Evolutionary conservation across 1,284 basidiomycete species (phyloP), one percentile per base, ranked within the genome.

Genomic region (Schizopora paradoxa): DNA sequence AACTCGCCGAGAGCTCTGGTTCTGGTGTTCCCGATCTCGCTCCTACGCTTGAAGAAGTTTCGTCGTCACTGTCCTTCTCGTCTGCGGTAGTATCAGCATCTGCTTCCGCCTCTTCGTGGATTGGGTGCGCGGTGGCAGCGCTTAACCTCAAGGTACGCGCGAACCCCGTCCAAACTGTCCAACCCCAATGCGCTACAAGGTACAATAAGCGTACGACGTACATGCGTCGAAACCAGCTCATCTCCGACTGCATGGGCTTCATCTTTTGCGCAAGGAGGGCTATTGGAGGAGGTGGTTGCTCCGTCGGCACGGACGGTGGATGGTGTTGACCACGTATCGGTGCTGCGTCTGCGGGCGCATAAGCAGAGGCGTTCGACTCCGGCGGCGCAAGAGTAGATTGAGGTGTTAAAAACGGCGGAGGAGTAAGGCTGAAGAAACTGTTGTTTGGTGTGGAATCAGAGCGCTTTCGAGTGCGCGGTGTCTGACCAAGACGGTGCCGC

Each of bases 131-230:
- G 28, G n/a, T 35, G 25, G 11, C 27, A 34, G 21, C 32, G 21
- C 39, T 43, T 41, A 26, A 43, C 41, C 27, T 34, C 43, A 31
- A 44, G 16, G 34, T 41, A 32, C 65, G 58, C 41, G 60, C 56
- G 53, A 77, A 57, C 37, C 68, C 64, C 29, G 61, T 58, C 70
- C 73, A 74, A 8, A 73, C 66, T 11, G 69, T 64, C 47, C 67
- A 71, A 41, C 80, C 58, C 16, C 69, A 66, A 47, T 76, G 66
- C 76, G 77, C 81, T 41, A 74, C 63, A 29, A 72, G 41, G 33
- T 72, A 63, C 39, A 78, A 61, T 41, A 79, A 60, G 36, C 75
- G 75, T 29, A 78, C 63, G 53, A 81, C 62, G 63, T 73, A 70
- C 49, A 78, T 60, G 31, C 72, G 73, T 43, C 67, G 67, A 47